Percentiles rank a stretch among this genome's conserved stretches.
Evolutionary conservation across 805 yeast species (phyloP).

Genomic region (Ogataea haglerorum): DNA sequence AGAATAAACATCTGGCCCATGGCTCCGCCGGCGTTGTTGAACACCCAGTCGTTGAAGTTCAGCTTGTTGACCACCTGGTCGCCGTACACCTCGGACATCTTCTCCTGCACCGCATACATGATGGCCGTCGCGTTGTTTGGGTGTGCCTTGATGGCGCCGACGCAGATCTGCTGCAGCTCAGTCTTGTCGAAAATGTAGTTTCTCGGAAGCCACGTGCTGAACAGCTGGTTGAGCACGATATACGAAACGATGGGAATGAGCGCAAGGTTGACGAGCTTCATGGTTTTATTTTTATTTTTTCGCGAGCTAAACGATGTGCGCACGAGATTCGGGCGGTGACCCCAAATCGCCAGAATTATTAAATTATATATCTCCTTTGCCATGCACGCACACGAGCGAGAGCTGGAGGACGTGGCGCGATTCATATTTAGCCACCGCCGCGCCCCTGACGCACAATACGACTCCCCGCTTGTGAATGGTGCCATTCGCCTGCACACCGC

Average conservation of each 20-base stretch:
- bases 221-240: slow-evolving; percentile 39
- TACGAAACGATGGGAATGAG: slow-evolving; percentile 28
- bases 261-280: slow-evolving; percentile 17
- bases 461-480: neutral
- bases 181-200: slow-evolving; percentile 68
- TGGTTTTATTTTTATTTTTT: slow-evolving; percentile 8
- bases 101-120: slow-evolving; percentile 57
- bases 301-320: slow-evolving; percentile 1
- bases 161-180: slow-evolving; percentile 55
- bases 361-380: neutral
- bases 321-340: slow-evolving; percentile 4
- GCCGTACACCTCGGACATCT: slow-evolving; percentile 64
- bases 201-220: slow-evolving; percentile 64
- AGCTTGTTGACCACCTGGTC: slow-evolving; percentile 61
- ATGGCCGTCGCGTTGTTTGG: slow-evolving; percentile 62
- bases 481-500: neutral
- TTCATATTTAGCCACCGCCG: too few species aligned
- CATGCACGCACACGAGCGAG: too few species aligned
- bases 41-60: slow-evolving; percentile 84
- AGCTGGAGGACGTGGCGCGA: neutral
- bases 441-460: neutral
- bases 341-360: neutral
- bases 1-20: slow-evolving; percentile 95
- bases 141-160: slow-evolving; percentile 49
- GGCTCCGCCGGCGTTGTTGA: slow-evolving; percentile 98